Percentiles rank a stretch among this genome's conserved stretches.
These are phyloP conservation scores for Wickerhamiella musiphila DNA, from an alignment of 805 yeast species.

Conservation along the genomic window DNA sequence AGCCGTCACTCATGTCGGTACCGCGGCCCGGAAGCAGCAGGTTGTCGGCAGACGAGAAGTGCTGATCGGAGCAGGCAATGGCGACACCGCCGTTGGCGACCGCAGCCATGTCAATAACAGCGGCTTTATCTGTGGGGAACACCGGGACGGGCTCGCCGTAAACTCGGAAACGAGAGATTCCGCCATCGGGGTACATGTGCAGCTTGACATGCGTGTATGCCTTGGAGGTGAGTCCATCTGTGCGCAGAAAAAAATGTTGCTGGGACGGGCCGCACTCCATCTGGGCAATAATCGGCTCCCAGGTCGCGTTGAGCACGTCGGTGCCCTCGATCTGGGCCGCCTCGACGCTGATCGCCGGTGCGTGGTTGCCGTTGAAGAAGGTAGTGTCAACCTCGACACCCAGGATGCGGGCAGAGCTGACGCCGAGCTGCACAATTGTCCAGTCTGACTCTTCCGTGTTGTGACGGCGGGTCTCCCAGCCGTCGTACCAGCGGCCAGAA, in stretches of 20 bases:
- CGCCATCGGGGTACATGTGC: conserved; percentile 96
- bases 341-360: conserved; percentile 77
- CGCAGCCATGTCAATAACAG: conserved; percentile 55
- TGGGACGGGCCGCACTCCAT: conserved; percentile 80
- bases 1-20: conserved; percentile 91
- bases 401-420: conserved; percentile 54
- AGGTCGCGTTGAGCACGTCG: conserved; percentile 25
- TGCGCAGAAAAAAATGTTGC: conserved; percentile 63
- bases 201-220: conserved; percentile 66
- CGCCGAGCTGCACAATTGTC: conserved; percentile 74
- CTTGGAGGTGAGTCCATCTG: conserved; percentile 33
- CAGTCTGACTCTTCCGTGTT: conserved; percentile 72
- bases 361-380: conserved; percentile 87
- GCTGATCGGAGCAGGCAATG: conserved; percentile 72
- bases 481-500: conserved; percentile 96
- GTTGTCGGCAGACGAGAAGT: conserved; percentile 84
- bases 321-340: conserved; percentile 26
- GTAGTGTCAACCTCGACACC: conserved; percentile 91
- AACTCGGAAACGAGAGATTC: conserved; percentile 84
- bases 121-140: conserved; percentile 30
- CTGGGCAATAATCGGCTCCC: conserved; percentile 58
- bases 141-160: conserved; percentile 75
- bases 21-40: conserved; percentile 87
- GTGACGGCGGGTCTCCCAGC: conserved; percentile 97
- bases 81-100: conserved; percentile 84